Percentiles rank a stretch among this genome's conserved stretches.
Evolutionary conservation across 345 rosid genomes (phyloP).

Genomic region (Syzygium oleosum): DNA sequence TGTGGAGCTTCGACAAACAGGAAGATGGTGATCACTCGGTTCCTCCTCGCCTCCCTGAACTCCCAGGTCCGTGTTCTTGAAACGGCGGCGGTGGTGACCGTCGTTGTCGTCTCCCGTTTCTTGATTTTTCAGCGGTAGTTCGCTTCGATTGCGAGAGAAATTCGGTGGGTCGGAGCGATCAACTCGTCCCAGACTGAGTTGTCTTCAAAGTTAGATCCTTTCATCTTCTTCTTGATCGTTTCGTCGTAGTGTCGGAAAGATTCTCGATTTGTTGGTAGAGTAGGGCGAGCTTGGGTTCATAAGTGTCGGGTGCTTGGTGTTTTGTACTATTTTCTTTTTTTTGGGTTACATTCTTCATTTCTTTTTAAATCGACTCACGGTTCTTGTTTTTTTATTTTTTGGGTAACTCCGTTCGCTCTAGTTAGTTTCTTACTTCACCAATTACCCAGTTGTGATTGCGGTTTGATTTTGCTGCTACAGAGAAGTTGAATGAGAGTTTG

Average conservation of each 20-base stretch:
- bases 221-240: neutral
- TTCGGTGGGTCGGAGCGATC: neutral
- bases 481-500: neutral
- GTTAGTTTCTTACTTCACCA: neutral
- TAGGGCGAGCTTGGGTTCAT: fast-evolving
- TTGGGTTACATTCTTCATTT: neutral
- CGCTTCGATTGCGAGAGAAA: neutral
- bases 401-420: neutral
- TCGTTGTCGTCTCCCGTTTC: neutral
- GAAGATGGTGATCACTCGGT: neutral
- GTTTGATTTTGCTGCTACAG: neutral
- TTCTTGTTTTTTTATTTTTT: neutral
- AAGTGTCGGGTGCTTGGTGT: neutral
- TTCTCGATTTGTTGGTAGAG: neutral
- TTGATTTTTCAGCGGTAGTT: neutral
- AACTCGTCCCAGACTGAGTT: neutral
- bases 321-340: neutral
- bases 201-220: neutral
- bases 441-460: neutral
- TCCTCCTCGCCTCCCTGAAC: neutral
- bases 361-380: neutral
- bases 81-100: neutral
- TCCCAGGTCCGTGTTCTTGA: neutral
- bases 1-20: neutral
- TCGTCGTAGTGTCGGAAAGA: neutral